Evolutionary conservation across 768 basidiomycete species (phyloP).

Genomic region (Boletus huronensis): DNA sequence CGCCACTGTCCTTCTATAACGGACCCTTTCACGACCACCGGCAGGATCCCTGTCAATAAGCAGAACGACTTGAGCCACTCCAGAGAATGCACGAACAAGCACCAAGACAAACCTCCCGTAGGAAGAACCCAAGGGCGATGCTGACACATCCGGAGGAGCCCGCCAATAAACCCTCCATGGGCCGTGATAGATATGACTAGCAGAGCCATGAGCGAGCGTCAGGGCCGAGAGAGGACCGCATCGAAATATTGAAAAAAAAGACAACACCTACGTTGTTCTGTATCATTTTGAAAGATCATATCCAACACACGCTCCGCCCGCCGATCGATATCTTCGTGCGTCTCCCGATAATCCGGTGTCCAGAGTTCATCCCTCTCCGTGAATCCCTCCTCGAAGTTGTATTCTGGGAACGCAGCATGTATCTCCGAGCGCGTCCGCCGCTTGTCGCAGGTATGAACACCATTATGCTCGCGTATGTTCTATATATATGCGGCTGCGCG

Average conservation of each 20-base stretch:
- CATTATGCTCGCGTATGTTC: slow-evolving; percentile 64
- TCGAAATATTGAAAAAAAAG: not conserved
- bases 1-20: not conserved
- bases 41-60: slow-evolving; percentile 21
- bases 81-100: too few relatives aligned
- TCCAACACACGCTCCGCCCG: slow-evolving; percentile 56
- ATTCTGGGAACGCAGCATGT: slow-evolving; percentile 35
- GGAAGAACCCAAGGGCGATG: slow-evolving; percentile 45
- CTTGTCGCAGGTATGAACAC: slow-evolving; percentile 71
- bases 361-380: slow-evolving; percentile 63
- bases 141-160: slow-evolving; percentile 46
- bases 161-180: slow-evolving; percentile 61
- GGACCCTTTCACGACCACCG: slow-evolving; percentile 23
- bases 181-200: slow-evolving; percentile 64
- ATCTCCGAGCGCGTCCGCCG: slow-evolving; percentile 53
- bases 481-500: slow-evolving; percentile 18
- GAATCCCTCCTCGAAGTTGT: slow-evolving; percentile 53
- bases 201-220: not conserved
- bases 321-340: slow-evolving; percentile 30
- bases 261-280: slow-evolving; percentile 41
- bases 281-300: slow-evolving; percentile 45
- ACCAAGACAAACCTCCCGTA: slow-evolving; percentile 57
- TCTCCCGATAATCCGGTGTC: slow-evolving; percentile 30
- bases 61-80: not conserved
- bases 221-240: not conserved